Evolutionary conservation across 2,329 filamentous ascomycete genomes (phyloP).

Genomic region (Neospermospora avenae): DNA sequence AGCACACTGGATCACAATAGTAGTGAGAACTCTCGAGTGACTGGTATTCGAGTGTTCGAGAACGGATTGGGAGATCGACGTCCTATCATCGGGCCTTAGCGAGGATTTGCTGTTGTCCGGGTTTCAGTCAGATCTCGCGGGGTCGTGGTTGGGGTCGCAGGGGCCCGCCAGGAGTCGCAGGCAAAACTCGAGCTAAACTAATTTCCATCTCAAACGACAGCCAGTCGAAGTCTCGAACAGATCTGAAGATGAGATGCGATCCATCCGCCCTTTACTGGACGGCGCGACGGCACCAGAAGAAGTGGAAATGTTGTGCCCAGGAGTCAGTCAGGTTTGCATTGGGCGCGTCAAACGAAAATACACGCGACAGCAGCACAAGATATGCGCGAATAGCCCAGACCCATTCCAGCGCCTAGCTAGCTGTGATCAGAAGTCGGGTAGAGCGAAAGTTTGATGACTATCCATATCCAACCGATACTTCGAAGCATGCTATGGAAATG

Average conservation of each 20-base stretch:
- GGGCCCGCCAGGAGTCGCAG: neutral
- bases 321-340: neutral
- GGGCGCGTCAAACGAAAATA: neutral
- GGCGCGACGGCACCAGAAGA: neutral
- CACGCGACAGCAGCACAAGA: conserved; percentile 9
- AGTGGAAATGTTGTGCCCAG: neutral
- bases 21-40: conserved; percentile 10
- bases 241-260: conserved; percentile 28
- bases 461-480: neutral
- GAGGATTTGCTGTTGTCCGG: conserved; percentile 12
- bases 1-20: conserved; percentile 12
- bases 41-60: conserved; percentile 1
- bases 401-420: neutral
- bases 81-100: conserved; percentile 26
- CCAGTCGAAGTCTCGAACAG: conserved; percentile 25
- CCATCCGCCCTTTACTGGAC: conserved; percentile 6
- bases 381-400: conserved; percentile 1
- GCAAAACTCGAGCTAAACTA: neutral
- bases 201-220: conserved; percentile 8
- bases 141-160: conserved; percentile 9
- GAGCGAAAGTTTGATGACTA: neutral
- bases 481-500: no score
- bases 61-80: conserved; percentile 19
- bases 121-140: conserved; percentile 20
- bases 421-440: neutral